Evolutionary conservation across 139 green algal genomes (phyloP).

Genomic region (Astrephomene gubernaculifera): DNA sequence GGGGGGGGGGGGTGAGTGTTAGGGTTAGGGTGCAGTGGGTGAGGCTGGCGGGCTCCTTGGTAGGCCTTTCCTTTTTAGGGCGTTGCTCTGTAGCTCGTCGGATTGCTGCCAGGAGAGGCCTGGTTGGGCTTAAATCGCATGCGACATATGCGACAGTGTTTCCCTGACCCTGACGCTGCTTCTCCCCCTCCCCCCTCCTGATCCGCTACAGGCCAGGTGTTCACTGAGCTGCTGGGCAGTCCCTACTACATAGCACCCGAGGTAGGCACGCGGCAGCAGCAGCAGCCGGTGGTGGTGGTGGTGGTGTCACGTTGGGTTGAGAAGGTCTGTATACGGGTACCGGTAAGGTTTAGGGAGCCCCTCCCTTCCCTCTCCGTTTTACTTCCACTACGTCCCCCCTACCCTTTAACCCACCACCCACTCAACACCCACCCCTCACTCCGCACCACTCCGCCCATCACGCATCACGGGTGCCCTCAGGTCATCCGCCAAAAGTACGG

Average conservation of each 20-base stretch:
- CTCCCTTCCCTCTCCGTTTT: not conserved
- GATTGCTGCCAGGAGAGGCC: no score
- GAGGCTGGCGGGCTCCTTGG: no score
- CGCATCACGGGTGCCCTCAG: no score
- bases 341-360: no score
- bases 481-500: constrained; percentile 62
- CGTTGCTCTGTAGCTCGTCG: no score
- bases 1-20: not conserved
- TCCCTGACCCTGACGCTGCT: not conserved
- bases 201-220: constrained; percentile 45
- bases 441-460: not conserved
- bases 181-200: not conserved
- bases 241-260: constrained; percentile 84
- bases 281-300: not conserved
- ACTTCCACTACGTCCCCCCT: not conserved
- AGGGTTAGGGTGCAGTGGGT: no score
- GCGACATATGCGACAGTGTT: no score
- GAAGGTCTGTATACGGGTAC: no score
- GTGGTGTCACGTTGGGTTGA: no score
- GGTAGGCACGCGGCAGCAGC: not conserved
- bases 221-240: constrained; percentile 78
- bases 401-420: not conserved
- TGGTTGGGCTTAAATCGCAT: no score
- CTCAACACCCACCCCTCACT: not conserved
- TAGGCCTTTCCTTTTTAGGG: no score